These are phyloP conservation scores for Alternaria brassicae DNA, from an alignment of 2,329 filamentous ascomycete species.

Conservation along the genomic window DNA sequence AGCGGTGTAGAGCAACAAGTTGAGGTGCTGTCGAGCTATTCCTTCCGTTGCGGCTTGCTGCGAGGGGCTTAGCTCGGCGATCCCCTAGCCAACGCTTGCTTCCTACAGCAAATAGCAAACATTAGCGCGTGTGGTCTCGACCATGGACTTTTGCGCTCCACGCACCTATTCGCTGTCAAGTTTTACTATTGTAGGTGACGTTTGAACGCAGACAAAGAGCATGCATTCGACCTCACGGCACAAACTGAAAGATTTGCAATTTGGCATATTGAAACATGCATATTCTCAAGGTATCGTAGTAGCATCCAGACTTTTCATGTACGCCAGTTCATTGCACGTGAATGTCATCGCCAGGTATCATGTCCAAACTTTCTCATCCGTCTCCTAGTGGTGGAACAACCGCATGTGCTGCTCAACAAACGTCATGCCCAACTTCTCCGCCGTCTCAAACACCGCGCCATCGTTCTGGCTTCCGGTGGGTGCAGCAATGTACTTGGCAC, in stretches of 20 bases:
- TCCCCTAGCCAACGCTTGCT: slow-evolving; percentile 17
- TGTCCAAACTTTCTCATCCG: background rate
- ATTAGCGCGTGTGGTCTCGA: slow-evolving; percentile 14
- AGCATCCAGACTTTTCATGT: background rate
- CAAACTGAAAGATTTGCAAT: background rate
- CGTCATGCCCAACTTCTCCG: slow-evolving; percentile 88
- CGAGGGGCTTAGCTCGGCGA: slow-evolving; percentile 4
- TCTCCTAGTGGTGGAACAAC: slow-evolving; percentile 86
- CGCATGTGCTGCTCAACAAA: slow-evolving; percentile 95
- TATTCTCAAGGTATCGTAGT: slow-evolving; percentile 14
- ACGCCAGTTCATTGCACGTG: slow-evolving; percentile 9
- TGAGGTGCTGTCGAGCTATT: slow-evolving; percentile 27
- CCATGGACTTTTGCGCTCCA: background rate
- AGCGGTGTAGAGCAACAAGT: slow-evolving; percentile 28
- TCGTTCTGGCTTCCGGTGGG: slow-evolving; percentile 91
- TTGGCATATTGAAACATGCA: slow-evolving; percentile 14
- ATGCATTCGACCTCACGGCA: background rate
- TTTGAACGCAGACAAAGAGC: background rate
- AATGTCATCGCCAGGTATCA: slow-evolving; percentile 1
- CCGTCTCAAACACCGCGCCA: slow-evolving; percentile 80
- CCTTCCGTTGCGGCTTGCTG: slow-evolving; percentile 14
- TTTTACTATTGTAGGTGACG: background rate
- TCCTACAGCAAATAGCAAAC: slow-evolving; percentile 24
- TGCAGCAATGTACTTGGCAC: slow-evolving; percentile 94
- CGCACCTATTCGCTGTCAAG: background rate